Percentiles rank a stretch among this genome's conserved stretches.
Evolutionary conservation across 345 rosid species (phyloP).

Genomic region (Lumnitzera racemosa): DNA sequence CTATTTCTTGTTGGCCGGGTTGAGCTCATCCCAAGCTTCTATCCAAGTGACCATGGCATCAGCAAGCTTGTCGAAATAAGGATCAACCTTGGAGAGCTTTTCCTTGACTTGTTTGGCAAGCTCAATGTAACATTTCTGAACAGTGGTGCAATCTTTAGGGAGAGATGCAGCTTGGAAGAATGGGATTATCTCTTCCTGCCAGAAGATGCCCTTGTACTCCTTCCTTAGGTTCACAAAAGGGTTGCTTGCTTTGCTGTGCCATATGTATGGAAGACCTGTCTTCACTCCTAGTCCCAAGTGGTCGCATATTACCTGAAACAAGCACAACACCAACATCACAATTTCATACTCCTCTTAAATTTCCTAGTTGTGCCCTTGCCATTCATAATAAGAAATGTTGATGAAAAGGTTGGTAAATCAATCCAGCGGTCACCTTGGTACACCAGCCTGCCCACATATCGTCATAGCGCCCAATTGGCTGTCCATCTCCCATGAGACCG

Average conservation of each 20-base stretch:
- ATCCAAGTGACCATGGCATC: constrained; percentile 88
- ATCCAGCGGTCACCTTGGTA: constrained; percentile 28
- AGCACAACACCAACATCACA: too few species aligned
- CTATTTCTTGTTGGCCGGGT: constrained; percentile 20
- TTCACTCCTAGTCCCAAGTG: constrained; percentile 67
- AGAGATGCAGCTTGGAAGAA: constrained; percentile 51
- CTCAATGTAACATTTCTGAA: constrained; percentile 62
- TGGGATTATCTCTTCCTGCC: constrained; percentile 89
- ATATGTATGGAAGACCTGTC: constrained; percentile 67
- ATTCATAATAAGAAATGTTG: too few species aligned
- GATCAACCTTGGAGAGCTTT: constrained; percentile 51
- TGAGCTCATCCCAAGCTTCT: constrained; percentile 84
- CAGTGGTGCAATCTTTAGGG: constrained; percentile 55
- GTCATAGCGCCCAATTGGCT: constrained; percentile 77
- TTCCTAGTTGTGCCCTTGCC: too few species aligned
- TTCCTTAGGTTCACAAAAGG: constrained; percentile 74
- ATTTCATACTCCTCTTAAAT: too few species aligned
- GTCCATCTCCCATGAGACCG: constrained; percentile 90
- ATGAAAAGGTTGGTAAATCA: too few species aligned
- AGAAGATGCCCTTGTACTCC: constrained; percentile 73
- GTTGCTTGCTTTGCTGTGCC: constrained; percentile 80
- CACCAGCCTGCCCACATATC: constrained; percentile 99
- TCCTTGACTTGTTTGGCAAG: constrained; percentile 60
- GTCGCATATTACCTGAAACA: constrained; percentile 55
- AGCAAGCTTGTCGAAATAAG: constrained; percentile 66